phyloP scores from a whole-genome alignment of 768 basidiomycete genomes.

The Porphyrellus cyaneotinctus region DNA sequence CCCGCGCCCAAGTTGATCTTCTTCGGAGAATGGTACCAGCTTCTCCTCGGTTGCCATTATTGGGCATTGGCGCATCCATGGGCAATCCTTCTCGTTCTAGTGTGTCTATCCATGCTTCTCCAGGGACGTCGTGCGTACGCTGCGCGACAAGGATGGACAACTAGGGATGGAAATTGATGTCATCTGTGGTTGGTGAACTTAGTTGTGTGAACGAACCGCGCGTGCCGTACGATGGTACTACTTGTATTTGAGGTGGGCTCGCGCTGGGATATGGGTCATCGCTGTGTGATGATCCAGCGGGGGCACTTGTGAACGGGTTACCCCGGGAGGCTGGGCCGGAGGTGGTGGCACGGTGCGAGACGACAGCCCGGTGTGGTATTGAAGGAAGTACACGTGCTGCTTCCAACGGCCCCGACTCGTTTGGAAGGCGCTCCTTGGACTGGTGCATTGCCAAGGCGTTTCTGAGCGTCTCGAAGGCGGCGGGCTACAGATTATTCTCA shows the following conservation, averaged over 20 bases:
- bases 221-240: constrained; percentile 4
- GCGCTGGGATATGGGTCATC: constrained; percentile 19
- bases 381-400: constrained; percentile 6
- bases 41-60: neutral
- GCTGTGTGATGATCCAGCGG: neutral
- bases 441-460: constrained; percentile 51
- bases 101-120: constrained; percentile 55
- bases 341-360: constrained; percentile 9
- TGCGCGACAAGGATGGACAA: constrained; percentile 17
- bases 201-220: neutral
- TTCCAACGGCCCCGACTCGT: neutral
- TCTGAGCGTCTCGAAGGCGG: constrained; percentile 46
- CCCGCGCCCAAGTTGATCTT: constrained; percentile 15
- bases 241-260: neutral
- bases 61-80: constrained; percentile 30
- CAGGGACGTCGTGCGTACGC: constrained; percentile 41
- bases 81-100: constrained; percentile 65
- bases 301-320: constrained; percentile 1
- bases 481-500: constrained; percentile 33
- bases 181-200: constrained; percentile 8
- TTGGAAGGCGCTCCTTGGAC: constrained; percentile 16
- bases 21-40: constrained; percentile 7
- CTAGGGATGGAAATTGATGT: constrained; percentile 1
- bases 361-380: constrained; percentile 1
- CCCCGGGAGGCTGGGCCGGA: neutral